Evolutionary conservation across 768 basidiomycete genomes (phyloP).

Genomic region (Boletellus sp.): DNA sequence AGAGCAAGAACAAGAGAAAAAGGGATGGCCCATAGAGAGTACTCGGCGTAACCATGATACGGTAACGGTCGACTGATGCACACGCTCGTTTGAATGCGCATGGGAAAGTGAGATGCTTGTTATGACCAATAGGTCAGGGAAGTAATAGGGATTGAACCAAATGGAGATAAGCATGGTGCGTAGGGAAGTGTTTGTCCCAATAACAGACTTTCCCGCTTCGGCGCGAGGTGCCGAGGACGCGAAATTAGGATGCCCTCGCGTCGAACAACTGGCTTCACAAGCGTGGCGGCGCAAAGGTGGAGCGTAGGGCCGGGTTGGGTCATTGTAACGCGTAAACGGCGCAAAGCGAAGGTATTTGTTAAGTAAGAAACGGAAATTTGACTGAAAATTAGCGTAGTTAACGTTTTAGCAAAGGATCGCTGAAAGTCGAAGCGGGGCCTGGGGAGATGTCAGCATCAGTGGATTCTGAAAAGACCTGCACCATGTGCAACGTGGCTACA

Average conservation of each 20-base stretch:
- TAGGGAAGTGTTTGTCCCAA: conserved; percentile 13
- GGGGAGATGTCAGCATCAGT: not conserved
- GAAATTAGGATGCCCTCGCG: conserved; percentile 16
- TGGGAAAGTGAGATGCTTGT: conserved; percentile 20
- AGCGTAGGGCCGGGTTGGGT: not conserved
- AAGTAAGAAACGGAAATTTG: conserved; percentile 22
- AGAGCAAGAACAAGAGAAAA: not conserved
- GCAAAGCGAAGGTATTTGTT: not conserved
- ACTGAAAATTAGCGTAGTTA: conserved; percentile 33
- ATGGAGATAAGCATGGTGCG: conserved; percentile 17
- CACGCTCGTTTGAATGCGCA: conserved; percentile 9
- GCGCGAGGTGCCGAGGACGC: conserved; percentile 24
- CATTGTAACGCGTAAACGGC: conserved; percentile 21
- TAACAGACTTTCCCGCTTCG: conserved; percentile 2
- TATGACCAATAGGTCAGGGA: conserved; percentile 13
- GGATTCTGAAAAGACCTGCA: not conserved
- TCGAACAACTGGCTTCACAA: not conserved
- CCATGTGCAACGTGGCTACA: conserved; percentile 1
- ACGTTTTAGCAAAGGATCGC: conserved; percentile 27
- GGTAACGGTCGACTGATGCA: not conserved
- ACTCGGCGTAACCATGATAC: conserved; percentile 23
- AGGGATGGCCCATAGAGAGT: not conserved
- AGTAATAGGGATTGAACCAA: conserved; percentile 6
- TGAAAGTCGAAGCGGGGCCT: conserved; percentile 13
- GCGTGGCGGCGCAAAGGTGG: conserved; percentile 3